Base-by-base conservation (phyloP, 148 eudicot species). In the Vaccinium darrowii region DNA sequence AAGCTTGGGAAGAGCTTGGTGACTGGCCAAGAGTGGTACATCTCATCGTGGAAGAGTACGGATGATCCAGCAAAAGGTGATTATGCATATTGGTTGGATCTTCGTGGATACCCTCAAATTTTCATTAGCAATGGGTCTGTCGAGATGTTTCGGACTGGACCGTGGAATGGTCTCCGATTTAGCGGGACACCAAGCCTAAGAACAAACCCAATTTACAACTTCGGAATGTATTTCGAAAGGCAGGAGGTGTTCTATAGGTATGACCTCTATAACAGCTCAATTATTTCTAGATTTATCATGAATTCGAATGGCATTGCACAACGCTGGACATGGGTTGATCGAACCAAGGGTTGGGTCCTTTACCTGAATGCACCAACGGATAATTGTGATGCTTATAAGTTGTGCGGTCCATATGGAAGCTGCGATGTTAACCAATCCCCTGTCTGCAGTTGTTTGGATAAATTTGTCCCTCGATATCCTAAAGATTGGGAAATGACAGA, bases 131-230 rank as follows among this genome's bases (percentile, higher is more conserved):
- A 57, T 21, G 73, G 73, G 7, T 49, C 23, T 1, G 52, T 8
- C 1, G 81, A 75, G 16, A 1, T 7, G 15, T 84, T 43, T 27
- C 39, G 85, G 16, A 14, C 23, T 8, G 85, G 85, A 30, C 58
- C 85, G 12, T 84, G 85, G 85, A 84, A 76, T 9, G 85, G 85
- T 11, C 74, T 76, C 11, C 81, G 81, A 49, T 84, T 76, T 9
- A 76, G 85, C 30, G 85, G 85, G 49, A 33, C 75, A 13, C 75
- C 85, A 58, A 23, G 21, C 33, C 25, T 76, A 25, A 76, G 30
- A 4, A 7, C 85, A 9, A 76, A 84, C 21, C 52, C 19, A 3
- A 25, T 76, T 39, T 84, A 76, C 81, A 23, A 11, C 1, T 84
- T 25, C 3, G 67, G 77, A 1, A 21, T 84, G 7, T 2, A 65